A percentile compares a stretch with the other conserved stretches of the same genome.
These are phyloP conservation scores for Pythium dissotocum DNA, from an alignment of 352 stramenopile species.

Conservation along the genomic window DNA sequence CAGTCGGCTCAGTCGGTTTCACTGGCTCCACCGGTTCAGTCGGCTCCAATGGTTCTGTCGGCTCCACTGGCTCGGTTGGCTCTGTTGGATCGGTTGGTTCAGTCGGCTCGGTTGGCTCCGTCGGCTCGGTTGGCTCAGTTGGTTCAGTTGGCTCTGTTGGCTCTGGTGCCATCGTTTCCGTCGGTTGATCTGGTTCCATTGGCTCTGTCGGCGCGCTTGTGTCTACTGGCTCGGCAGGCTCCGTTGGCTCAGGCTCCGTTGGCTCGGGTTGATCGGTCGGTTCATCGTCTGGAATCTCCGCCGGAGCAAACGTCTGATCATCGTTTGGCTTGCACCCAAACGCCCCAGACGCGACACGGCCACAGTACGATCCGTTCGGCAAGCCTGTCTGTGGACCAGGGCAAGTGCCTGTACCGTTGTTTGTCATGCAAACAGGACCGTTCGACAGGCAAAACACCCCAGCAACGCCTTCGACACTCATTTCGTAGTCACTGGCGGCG, in stretches of 20 bases:
- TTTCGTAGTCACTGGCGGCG: slow-evolving; percentile 4
- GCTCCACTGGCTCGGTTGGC: too few species aligned
- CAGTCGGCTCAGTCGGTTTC: too few species aligned
- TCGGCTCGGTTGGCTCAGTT: background rate
- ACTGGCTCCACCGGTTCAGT: too few species aligned
- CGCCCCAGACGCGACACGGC: background rate
- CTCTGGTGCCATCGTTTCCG: background rate
- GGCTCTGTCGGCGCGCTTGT: background rate
- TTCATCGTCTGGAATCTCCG: too few species aligned
- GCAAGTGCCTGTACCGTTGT: slow-evolving; percentile 4
- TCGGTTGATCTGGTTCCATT: background rate
- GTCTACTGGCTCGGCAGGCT: background rate
- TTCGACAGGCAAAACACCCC: slow-evolving; percentile 4
- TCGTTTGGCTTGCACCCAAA: slow-evolving; percentile 8
- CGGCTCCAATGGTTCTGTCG: too few species aligned
- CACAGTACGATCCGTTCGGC: slow-evolving; percentile 14
- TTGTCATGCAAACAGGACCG: background rate
- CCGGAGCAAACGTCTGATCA: background rate
- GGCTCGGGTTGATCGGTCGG: background rate
- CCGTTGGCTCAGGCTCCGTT: background rate
- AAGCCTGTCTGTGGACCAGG: slow-evolving; percentile 9
- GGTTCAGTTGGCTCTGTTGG: background rate
- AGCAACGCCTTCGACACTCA: slow-evolving; percentile 14
- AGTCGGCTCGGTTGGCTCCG: background rate
- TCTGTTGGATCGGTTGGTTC: too few species aligned